phyloP scores from a whole-genome alignment of 371 early-diverging fungal species.

The Actinomucor elegans region DNA sequence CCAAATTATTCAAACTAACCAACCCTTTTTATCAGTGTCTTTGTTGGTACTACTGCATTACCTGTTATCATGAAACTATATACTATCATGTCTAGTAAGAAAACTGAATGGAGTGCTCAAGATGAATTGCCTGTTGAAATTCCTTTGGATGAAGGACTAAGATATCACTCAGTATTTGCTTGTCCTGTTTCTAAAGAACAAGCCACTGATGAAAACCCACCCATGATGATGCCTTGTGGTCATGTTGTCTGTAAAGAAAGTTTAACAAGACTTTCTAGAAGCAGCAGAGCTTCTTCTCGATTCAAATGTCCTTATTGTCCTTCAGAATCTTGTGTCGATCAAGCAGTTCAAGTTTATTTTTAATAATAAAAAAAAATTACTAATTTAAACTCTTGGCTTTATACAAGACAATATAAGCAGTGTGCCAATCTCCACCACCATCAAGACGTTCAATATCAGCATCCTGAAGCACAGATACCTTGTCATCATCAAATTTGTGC shows the following conservation, averaged over 20 bases:
- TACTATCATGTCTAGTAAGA: constrained; percentile 78
- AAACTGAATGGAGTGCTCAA: constrained; percentile 88
- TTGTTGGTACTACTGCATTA: constrained; percentile 86
- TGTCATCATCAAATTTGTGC: constrained; percentile 96
- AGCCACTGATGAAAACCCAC: constrained; percentile 92
- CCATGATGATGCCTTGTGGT: constrained; percentile 98
- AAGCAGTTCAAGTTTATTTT: constrained; percentile 82
- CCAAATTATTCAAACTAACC: neutral
- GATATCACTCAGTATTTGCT: constrained; percentile 95
- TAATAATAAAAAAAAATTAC: constrained; percentile 30
- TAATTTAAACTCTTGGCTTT: constrained; percentile 59
- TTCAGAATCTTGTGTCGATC: constrained; percentile 70
- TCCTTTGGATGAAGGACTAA: constrained; percentile 74
- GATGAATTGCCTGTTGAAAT: constrained; percentile 92
- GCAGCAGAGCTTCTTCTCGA: constrained; percentile 49
- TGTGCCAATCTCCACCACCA: constrained; percentile 93
- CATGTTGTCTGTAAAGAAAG: constrained; percentile 95
- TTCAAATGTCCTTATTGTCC: constrained; percentile 99
- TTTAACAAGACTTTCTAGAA: constrained; percentile 77
- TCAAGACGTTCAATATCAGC: constrained; percentile 90
- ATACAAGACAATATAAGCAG: constrained; percentile 81
- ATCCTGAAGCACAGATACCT: constrained; percentile 79
- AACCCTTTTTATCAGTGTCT: constrained; percentile 45
- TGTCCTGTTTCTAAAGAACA: constrained; percentile 98
- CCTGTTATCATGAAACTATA: constrained; percentile 91